Percentiles rank a stretch among this genome's conserved stretches.
Conservation (phyloP, 208 protist species). For the Naegleria lovaniensis region DNA sequence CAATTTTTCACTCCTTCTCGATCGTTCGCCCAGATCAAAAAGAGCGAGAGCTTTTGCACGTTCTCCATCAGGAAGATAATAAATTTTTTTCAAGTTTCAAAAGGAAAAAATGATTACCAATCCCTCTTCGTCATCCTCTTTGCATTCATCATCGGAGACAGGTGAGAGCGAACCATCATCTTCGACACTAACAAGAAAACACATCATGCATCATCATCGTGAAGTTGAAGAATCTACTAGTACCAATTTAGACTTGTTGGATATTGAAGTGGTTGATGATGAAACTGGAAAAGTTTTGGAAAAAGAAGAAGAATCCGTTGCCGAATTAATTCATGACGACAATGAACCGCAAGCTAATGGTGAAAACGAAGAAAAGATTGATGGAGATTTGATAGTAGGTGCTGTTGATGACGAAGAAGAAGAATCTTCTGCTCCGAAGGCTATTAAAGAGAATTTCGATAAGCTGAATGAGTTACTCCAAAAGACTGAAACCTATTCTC, state of each 20-base stretch:
- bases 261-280: not conserved
- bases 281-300: not conserved
- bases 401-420: not conserved
- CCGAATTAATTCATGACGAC: not conserved
- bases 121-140: no score
- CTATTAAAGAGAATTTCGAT: not conserved
- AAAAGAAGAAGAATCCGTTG: not conserved
- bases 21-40: no score
- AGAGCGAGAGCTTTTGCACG: no score
- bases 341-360: not conserved
- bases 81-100: no score
- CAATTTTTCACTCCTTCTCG: no score
- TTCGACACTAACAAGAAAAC: not conserved
- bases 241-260: not conserved
- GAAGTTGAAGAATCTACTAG: not conserved
- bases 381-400: not conserved
- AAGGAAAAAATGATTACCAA: no score
- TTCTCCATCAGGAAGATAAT: no score
- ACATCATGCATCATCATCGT: not conserved
- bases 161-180: no score
- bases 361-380: not conserved
- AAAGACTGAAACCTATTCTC: not conserved
- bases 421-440: not conserved
- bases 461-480: not conserved
- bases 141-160: no score